phyloP scores from a whole-genome alignment of 257 asterid species.

The Nicotiana sylvestris region DNA sequence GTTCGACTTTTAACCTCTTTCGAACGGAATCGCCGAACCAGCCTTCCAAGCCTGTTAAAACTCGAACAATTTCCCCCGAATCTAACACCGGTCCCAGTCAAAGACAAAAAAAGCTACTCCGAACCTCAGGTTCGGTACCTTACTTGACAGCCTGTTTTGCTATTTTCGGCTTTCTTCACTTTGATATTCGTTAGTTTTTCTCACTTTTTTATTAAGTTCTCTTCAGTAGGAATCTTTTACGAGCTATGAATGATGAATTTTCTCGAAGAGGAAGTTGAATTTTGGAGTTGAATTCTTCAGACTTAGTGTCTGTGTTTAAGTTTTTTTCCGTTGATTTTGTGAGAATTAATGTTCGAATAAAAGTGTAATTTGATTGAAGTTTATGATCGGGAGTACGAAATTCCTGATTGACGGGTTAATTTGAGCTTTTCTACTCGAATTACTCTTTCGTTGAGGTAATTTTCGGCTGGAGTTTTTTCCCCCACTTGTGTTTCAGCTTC shows the following conservation, averaged over 20 bases:
- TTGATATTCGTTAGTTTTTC: conserved; percentile 13
- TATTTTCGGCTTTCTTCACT: conserved; percentile 32
- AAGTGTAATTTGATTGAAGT: conserved; percentile 17
- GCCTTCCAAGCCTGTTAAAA: conserved; percentile 13
- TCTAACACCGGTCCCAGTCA: conserved; percentile 34
- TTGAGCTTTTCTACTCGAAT: background rate
- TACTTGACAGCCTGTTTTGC: conserved; percentile 41
- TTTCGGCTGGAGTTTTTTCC: background rate
- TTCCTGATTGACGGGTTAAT: conserved; percentile 7
- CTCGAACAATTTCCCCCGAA: conserved; percentile 8
- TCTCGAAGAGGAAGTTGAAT: background rate
- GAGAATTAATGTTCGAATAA: background rate
- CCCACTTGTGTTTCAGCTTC: background rate
- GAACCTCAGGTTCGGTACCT: conserved; percentile 47
- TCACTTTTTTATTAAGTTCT: conserved; percentile 11
- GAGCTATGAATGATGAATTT: background rate
- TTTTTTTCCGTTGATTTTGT: background rate
- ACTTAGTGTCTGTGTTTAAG: background rate
- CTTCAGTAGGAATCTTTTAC: conserved; percentile 13
- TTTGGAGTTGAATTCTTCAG: background rate
- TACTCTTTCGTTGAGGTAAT: background rate
- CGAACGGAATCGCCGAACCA: conserved; percentile 17
- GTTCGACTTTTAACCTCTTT: conserved; percentile 24
- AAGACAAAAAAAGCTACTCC: conserved; percentile 9
- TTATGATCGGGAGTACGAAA: conserved; percentile 24